Percentiles rank a stretch among this genome's conserved stretches.
Conservation (phyloP, 305 asterid genomes). For the Fraxinus greggii region DNA sequence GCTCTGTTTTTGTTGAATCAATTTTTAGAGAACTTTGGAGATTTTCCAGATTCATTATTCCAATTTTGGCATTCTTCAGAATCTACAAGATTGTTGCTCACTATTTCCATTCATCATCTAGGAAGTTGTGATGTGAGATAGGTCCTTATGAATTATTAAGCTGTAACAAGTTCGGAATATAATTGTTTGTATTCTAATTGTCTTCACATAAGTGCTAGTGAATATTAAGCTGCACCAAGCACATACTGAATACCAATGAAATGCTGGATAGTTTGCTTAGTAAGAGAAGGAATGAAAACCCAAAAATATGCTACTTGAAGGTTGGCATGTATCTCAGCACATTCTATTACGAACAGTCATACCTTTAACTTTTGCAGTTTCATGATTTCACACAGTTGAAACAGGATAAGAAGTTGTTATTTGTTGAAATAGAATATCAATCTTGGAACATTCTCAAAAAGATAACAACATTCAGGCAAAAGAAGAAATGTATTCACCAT, state of each 20-base stretch:
- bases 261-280: neutral
- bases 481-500: neutral
- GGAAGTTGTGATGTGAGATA: neutral
- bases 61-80: neutral
- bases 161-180: neutral
- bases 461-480: neutral
- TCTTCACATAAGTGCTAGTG: neutral
- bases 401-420: neutral
- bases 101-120: neutral
- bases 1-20: neutral
- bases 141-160: neutral
- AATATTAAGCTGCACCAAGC: neutral
- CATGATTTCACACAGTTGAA: neutral
- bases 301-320: neutral
- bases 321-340: neutral
- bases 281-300: neutral
- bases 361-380: neutral
- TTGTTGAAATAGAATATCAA: neutral
- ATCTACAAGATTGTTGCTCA: neutral
- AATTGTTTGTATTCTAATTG: neutral
- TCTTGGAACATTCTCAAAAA: neutral
- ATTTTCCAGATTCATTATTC: neutral
- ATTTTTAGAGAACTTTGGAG: neutral
- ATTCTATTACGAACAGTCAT: neutral
- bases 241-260: neutral